Percentiles rank a stretch among this genome's conserved stretches.
Evolutionary conservation across 768 basidiomycete genomes (phyloP).

Genomic region (Chalciporus pseudorubinellus): DNA sequence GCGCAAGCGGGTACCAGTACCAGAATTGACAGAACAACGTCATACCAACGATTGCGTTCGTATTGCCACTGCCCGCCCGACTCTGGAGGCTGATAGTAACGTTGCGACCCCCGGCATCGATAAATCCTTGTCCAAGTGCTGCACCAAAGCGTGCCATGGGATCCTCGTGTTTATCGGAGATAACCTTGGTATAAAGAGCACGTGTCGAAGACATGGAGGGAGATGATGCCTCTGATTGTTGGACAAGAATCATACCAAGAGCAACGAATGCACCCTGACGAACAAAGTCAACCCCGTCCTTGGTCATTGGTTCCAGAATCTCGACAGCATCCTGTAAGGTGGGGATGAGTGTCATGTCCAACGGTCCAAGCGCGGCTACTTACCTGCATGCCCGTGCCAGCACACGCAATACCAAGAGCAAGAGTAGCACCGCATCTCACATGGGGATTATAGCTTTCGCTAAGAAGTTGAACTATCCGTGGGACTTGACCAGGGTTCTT

Average conservation of each 20-base stretch:
- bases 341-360: not conserved
- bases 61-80: constrained; percentile 89
- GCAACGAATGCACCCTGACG: constrained; percentile 96
- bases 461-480: constrained; percentile 91
- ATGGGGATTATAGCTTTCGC: constrained; percentile 98
- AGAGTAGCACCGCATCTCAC: constrained; percentile 96
- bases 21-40: constrained; percentile 98
- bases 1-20: constrained; percentile 99
- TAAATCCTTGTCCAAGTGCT: constrained; percentile 91
- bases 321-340: constrained; percentile 82
- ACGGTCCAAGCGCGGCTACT: constrained; percentile 14
- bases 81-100: constrained; percentile 93
- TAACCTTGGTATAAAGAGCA: constrained; percentile 83
- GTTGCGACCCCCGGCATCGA: constrained; percentile 96
- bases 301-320: constrained; percentile 96
- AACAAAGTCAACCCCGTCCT: constrained; percentile 97
- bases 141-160: constrained; percentile 99
- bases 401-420: constrained; percentile 95
- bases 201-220: constrained; percentile 79
- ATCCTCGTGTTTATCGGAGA: constrained; percentile 97
- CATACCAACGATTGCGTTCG: constrained; percentile 97
- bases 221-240: constrained; percentile 89
- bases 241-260: constrained; percentile 94
- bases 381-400: constrained; percentile 93
- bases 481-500: constrained; percentile 96